Base-by-base conservation (phyloP, 2,329 filamentous ascomycete genomes). In the Nannizzia gypsea region DNA sequence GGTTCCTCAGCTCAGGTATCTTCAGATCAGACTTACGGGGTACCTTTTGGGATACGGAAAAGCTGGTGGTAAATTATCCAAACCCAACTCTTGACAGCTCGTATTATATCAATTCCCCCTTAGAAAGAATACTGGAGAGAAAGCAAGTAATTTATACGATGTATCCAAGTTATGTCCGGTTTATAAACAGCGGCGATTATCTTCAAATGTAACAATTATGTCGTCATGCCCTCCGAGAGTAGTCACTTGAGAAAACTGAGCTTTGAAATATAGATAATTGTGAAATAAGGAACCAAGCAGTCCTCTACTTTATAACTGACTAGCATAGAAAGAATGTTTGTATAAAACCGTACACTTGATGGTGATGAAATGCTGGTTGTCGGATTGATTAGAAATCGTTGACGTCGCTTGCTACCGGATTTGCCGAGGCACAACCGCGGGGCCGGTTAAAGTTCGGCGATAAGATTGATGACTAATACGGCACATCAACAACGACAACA, bases 381-480 rank as follows among this genome's bases (percentile, higher is more conserved):
- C 13, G 31, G 9, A 36, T 8, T 36, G 31, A 9, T 36, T 36
- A 36, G 31, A 36, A 36, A 36, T 42, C 15, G 31, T 34, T 34
- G 38, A 42, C n/a, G 6, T 42, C 38, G 8, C 15, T 20, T 24
- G 13, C 15, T 24, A 31, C 11, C 50, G 15, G n/a, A 54, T n/a
- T 54, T 54, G 50, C 50, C 50, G 50, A 54, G 50, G 50, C 26
- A 31, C 50, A 54, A 54, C 26, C 5, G 50, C 26, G 50, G 50
- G 50, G 38, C 22, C 24, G 50, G 28, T 34, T 54, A 34, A 31
- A 34, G 50, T 54, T 54, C 50, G 50, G 50, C 26, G 6, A 54
- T 31, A 54, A 54, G 11, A 15, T 11, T 3, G 44, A 50, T 50
- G 20, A 48, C 20, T 50, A 50, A 50, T 22, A 22, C 22, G 9